Evolutionary conservation across 345 rosid genomes (phyloP), one percentile per base, ranked within the genome.

Genomic region (Kandelia obovata): DNA sequence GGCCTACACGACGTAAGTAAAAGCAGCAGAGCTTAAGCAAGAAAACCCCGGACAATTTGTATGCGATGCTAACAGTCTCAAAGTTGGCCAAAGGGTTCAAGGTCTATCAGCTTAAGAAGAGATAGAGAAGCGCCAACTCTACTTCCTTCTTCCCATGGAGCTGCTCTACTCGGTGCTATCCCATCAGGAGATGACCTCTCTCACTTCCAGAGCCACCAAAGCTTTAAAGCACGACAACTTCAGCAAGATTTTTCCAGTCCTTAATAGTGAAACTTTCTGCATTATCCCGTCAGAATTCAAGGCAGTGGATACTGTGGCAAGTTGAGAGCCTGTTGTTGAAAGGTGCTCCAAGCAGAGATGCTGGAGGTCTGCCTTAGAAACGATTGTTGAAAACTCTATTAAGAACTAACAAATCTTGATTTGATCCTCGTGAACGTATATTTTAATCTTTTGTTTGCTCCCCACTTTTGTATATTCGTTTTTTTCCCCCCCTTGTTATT

Each of bases 71-170:
- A 53, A 39, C 46, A 56, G 68, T 61, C 77, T 87, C 16, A 71
- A 64, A 43, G 82, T 81, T 0, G 86, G 87, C 0, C 74, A 63
- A 25, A 69, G 91, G 28, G 67, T 83, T 23, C 78, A 63, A 0
- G 87, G 89, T 8, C 58, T 87, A 7, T 64, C 67, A 1, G 84
- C 87, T 0, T 87, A 84, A 55, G 83, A 84, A 62, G 77, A 78
- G 58, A 82, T 84, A 0, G 73, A 78, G 71, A 62, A 61, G 23
- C 79, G 80, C 21, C 74, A 58, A 9, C 39, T 84, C 61, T 87
- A 87, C 75, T 87, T 87, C 66, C 66, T 84, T 58, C 83, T 87
- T 65, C 86, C 88, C n/a, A 84, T 81, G 88, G 91, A 81, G 21
- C 65, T 84, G 47, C 81, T 84, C 10, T 84, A 83, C 73, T 87